Evolutionary conservation across 345 rosid species (phyloP), one percentile per base, ranked within the genome.

Genomic region (Salix koriyanagi): DNA sequence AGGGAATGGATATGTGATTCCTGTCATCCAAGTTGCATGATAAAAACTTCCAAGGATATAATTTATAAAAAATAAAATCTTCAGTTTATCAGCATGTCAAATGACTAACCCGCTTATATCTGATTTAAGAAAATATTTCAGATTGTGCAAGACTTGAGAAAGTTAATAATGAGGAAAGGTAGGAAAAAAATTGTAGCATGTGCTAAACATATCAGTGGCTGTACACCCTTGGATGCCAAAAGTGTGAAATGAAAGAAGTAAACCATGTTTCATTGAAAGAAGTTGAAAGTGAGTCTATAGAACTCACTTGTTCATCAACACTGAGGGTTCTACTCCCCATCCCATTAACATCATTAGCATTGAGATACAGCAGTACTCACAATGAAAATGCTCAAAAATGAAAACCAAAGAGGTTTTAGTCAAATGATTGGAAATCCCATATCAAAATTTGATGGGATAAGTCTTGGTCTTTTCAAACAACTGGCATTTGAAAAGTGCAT

Each of bases 1-100:
- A 96, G 90, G 32, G 99, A 96, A 85, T 94, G 99, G 76, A 92
- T 92, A 81, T 96, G 99, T 48, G 99, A 96, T 86, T 94, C 99
- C 99, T 96, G 91, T 65, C 80, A 77, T 76, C 69, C 82, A 62
- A 67, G 70, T 58, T 48, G 52, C 39, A 58, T 9, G 6, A 58
- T 58, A 58, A 9, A 58, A 58, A 58, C 64, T 58, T 58, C 28
- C 10, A 13, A 58, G 1, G 64, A 23, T 58, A 58, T 23, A 28
- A 58, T 58, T 14, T 58, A 25, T 58, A 13, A 9, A 23, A 11
- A 58, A 23, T 8, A 4, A 58, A 46, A 64, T 6, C n/a, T 65
- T 48, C n/a, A 26, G 13, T 65, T 26, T 28, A 73, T 41, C 62
- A 60, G 67, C 14, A 62, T 52, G 61, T 60, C 18, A 60, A 76